These are phyloP conservation scores for Penicillium daleae DNA, from an alignment of 495 filamentous ascomycete genomes.

Conservation along the genomic window DNA sequence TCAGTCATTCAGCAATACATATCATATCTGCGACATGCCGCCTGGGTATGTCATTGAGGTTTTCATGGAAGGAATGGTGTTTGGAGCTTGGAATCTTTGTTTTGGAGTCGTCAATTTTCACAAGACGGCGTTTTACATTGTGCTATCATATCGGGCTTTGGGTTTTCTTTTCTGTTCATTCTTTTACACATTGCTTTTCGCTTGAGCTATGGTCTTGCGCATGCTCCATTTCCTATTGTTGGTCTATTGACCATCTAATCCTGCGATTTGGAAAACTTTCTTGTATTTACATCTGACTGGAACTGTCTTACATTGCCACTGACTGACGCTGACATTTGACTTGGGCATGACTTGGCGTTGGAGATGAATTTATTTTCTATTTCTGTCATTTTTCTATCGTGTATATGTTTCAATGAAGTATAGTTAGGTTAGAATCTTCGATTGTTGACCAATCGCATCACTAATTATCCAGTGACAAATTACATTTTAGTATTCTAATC, in stretches of 20 bases:
- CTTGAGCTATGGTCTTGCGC: background rate
- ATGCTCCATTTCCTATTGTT: background rate
- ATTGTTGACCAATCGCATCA: background rate
- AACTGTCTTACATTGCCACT: conserved; percentile 8
- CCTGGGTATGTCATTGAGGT: background rate
- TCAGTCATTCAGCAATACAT: background rate
- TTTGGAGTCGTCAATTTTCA: background rate
- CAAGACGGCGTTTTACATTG: background rate
- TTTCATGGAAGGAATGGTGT: conserved; percentile 8
- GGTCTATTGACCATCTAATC: conserved; percentile 7
- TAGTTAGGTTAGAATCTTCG: too few species aligned
- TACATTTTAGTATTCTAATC: background rate
- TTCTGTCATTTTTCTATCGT: background rate
- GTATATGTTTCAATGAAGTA: background rate
- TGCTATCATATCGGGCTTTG: conserved; percentile 4
- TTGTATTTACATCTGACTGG: conserved; percentile 8
- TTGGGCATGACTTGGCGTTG: conserved; percentile 36
- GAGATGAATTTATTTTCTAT: conserved; percentile 2
- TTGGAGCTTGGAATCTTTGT: conserved; percentile 8
- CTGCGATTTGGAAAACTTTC: background rate
- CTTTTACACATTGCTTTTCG: conserved; percentile 1
- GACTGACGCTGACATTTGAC: conserved; percentile 1
- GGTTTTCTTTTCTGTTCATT: background rate
- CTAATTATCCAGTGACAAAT: too few species aligned
- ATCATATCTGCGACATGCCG: conserved; percentile 9